These are phyloP conservation scores for Taphrina deformans DNA, from an alignment of 1,139 yeast genomes.

Conservation along the genomic window DNA sequence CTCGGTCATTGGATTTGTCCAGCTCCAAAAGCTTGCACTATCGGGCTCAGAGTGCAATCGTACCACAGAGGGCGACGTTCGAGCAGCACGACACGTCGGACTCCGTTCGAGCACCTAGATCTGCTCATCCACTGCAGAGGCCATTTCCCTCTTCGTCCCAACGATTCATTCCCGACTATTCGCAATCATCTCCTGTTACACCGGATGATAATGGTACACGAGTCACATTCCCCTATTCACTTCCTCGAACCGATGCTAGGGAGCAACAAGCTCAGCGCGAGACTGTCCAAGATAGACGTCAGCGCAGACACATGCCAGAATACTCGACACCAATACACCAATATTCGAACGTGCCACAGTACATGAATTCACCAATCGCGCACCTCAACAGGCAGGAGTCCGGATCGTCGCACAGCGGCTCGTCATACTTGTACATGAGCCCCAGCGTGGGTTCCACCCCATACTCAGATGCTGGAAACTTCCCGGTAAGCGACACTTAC, in stretches of 20 bases:
- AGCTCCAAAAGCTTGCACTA: neutral
- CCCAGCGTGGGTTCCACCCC: conserved; percentile 28
- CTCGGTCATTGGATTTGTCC: neutral
- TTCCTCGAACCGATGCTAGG: neutral
- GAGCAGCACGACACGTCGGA: neutral
- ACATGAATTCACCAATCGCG: neutral
- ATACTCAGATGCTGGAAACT: conserved; percentile 26
- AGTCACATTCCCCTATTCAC: neutral
- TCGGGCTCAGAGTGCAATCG: conserved; percentile 10
- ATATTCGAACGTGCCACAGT: neutral
- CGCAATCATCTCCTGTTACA: neutral
- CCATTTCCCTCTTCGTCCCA: conserved; percentile 4
- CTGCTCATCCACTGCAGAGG: conserved; percentile 6
- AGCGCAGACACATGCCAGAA: neutral
- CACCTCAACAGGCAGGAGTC: neutral
- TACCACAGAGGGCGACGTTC: conserved; percentile 9
- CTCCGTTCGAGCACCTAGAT: neutral
- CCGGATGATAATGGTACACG: neutral
- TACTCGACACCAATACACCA: neutral
- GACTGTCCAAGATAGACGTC: conserved; percentile 4
- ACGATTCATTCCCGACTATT: neutral
- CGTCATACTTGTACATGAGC: conserved; percentile 19
- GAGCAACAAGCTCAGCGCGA: neutral
- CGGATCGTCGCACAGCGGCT: neutral
- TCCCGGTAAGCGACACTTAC: conserved; percentile 14